Base-by-base conservation (phyloP, 805 yeast species). In the Nakazawaea molendinolei region DNA sequence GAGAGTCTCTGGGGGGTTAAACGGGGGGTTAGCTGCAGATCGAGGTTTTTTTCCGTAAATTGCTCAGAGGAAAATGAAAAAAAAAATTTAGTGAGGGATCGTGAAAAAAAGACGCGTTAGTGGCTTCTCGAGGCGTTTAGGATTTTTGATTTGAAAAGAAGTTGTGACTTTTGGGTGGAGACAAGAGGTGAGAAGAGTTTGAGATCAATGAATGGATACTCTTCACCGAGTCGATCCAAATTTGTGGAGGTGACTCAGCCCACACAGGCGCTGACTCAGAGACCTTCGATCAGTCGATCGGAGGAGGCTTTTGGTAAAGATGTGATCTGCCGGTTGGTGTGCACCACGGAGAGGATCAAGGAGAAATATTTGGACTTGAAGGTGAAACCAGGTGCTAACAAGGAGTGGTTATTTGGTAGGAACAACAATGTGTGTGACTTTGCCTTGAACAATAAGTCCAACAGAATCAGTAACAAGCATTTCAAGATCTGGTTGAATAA, bases 391-490 rank as follows among this genome's bases (percentile, higher is more conserved):
- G 21, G 19, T 41, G 20, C 24, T 14, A 31, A 31, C 39, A 26
- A 50, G 36, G 65, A 60, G 36, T 60, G 65, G 65, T 33, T 49
- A 4, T 60, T 87, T 59, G 97, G 97, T 0, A 69, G 97, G 45
- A 76, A 81, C 41, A 52, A 58, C 2, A 68, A 65, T 26, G 46
- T 50, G 9, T 76, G 82, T 42, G 95, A 85, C 47, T 73, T 81
- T 47, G 62, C 63, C 26, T 60, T 86, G 39, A 76, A 72, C 7
- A 61, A 69, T 6, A 67, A 73, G 30, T 69, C 83, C 14, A 71
- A 84, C 20, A 61, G 89, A 36, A 64, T 87, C 23, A 82, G 92
- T 35, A 85, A 83, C 49, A 63, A 67, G 38, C 97, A 89, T 60
- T 74, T 73, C 42, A 59, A 58, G 52, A 62, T 89, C 5, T 76